These are phyloP conservation scores for Chimonanthus salicifolius DNA, from an alignment of 164 flowering plant genomes.

Conservation along the genomic window DNA sequence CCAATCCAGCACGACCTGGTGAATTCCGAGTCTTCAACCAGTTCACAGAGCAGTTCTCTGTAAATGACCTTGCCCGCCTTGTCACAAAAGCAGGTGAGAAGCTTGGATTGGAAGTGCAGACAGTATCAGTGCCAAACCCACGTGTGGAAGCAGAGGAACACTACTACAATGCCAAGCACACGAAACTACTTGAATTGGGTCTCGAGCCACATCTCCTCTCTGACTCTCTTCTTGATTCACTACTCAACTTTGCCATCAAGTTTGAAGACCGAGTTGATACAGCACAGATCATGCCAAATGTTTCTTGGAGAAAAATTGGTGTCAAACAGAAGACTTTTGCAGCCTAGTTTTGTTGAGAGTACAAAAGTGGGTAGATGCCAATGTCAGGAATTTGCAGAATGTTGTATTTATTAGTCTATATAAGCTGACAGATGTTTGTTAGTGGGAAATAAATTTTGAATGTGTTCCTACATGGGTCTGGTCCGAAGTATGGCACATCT, in stretches of 20 bases:
- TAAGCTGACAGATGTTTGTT: not conserved
- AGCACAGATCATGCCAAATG: conserved; percentile 89
- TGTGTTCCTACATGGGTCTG: not conserved
- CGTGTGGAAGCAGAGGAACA: conserved; percentile 97
- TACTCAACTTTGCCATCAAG: conserved; percentile 65
- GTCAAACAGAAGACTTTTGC: conserved; percentile 68
- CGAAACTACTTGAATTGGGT: conserved; percentile 83
- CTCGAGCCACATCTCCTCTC: conserved; percentile 88
- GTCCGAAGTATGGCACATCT: not conserved
- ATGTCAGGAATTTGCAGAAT: conserved; percentile 11
- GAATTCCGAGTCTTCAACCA: conserved; percentile 96
- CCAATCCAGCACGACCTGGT: conserved; percentile 78
- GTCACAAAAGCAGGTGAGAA: conserved; percentile 86
- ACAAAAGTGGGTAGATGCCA: conserved; percentile 5
- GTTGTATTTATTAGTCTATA: not conserved
- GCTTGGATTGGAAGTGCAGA: conserved; percentile 71
- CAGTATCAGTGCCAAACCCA: conserved; percentile 84
- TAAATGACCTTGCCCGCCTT: conserved; percentile 77
- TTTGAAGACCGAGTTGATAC: conserved; percentile 76
- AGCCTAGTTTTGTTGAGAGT: conserved; percentile 20
- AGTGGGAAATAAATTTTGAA: not conserved
- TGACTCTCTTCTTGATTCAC: conserved; percentile 82
- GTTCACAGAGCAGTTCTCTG: conserved; percentile 96
- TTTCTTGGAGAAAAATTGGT: conserved; percentile 82
- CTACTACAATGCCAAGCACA: conserved; percentile 94